Conservation (phyloP, 2,329 filamentous ascomycete genomes). For the Colletotrichum simmondsii region DNA sequence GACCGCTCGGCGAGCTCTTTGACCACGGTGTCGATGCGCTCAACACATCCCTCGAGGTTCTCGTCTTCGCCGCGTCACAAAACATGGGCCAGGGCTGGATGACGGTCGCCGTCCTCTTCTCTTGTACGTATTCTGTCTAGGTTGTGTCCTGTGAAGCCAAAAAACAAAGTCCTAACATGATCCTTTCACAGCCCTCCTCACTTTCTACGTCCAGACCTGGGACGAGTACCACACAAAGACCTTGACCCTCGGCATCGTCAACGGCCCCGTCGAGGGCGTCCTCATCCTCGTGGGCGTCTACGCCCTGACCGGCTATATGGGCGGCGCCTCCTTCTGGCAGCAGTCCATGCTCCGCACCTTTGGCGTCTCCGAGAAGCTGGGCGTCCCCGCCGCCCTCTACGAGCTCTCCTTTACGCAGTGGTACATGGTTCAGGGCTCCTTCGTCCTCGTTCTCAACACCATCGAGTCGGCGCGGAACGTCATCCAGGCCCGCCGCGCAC, state of each 20-base stretch:
- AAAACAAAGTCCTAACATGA: slow-evolving; percentile 23
- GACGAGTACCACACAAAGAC: slow-evolving; percentile 99
- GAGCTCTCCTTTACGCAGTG: slow-evolving; percentile 88
- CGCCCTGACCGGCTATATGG: slow-evolving; percentile 83
- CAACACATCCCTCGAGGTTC: slow-evolving; percentile 93
- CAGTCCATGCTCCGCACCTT: slow-evolving; percentile 79
- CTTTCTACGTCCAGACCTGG: slow-evolving; percentile 99
- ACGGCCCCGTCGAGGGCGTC: slow-evolving; percentile 94
- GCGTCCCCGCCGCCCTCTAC: slow-evolving; percentile 79
- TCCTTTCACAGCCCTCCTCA: slow-evolving; percentile 74
- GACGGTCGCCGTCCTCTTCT: slow-evolving; percentile 85
- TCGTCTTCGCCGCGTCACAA: slow-evolving; percentile 91
- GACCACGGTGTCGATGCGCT: slow-evolving; percentile 97
- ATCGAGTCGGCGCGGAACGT: slow-evolving; percentile 84
- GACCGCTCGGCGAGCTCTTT: slow-evolving; percentile 94
- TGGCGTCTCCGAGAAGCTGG: slow-evolving; percentile 71
- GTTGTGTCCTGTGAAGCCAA: slow-evolving; percentile 15
- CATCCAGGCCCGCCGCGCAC: slow-evolving; percentile 80
- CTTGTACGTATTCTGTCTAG: slow-evolving; percentile 60
- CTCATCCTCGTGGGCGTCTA: slow-evolving; percentile 86
- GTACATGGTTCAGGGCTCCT: slow-evolving; percentile 87
- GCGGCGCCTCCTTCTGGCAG: slow-evolving; percentile 94
- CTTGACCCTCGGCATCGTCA: slow-evolving; percentile 89
- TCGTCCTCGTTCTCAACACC: slow-evolving; percentile 89
- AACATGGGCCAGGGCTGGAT: slow-evolving; percentile 94